Percentiles rank a stretch among this genome's conserved stretches.
phyloP scores from a whole-genome alignment of 495 filamentous ascomycete species.

The Lophiostoma macrostomum region DNA sequence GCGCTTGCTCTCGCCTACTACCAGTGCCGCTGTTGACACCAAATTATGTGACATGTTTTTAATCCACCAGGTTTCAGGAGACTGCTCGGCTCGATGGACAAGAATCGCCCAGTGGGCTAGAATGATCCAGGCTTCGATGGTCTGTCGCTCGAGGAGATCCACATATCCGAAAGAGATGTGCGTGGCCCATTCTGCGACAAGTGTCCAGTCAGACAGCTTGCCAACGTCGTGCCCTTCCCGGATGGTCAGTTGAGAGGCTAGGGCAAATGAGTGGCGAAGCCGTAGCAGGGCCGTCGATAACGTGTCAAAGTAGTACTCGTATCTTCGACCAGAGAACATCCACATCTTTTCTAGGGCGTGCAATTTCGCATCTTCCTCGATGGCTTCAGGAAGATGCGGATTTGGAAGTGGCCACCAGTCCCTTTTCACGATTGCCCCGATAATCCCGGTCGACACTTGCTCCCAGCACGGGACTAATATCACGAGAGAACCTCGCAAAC shows the following conservation, averaged over 20 bases:
- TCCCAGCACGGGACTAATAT: slow-evolving; percentile 17
- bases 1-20: slow-evolving; percentile 13
- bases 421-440: slow-evolving; percentile 1
- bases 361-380: slow-evolving; percentile 14
- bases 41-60: slow-evolving; percentile 8
- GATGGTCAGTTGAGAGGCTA: slow-evolving; percentile 14
- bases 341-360: slow-evolving; percentile 11
- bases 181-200: slow-evolving; percentile 10
- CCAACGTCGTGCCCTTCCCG: neutral
- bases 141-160: slow-evolving; percentile 3
- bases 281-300: neutral
- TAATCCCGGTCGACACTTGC: neutral
- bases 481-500: slow-evolving; percentile 4
- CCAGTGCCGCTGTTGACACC: slow-evolving; percentile 16
- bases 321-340: slow-evolving; percentile 10
- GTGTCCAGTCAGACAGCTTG: slow-evolving; percentile 1
- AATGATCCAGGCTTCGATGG: slow-evolving; percentile 23
- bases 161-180: slow-evolving; percentile 10
- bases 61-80: slow-evolving; percentile 22
- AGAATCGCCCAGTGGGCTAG: slow-evolving; percentile 29
- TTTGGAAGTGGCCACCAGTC: slow-evolving; percentile 17
- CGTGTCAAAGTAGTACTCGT: slow-evolving; percentile 17
- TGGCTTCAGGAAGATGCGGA: neutral
- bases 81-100: neutral
- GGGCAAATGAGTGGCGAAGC: slow-evolving; percentile 15